Percentiles rank a stretch among this genome's conserved stretches.
Evolutionary conservation across 1,284 basidiomycete genomes (phyloP).

Genomic region (Marasmius sp.): DNA sequence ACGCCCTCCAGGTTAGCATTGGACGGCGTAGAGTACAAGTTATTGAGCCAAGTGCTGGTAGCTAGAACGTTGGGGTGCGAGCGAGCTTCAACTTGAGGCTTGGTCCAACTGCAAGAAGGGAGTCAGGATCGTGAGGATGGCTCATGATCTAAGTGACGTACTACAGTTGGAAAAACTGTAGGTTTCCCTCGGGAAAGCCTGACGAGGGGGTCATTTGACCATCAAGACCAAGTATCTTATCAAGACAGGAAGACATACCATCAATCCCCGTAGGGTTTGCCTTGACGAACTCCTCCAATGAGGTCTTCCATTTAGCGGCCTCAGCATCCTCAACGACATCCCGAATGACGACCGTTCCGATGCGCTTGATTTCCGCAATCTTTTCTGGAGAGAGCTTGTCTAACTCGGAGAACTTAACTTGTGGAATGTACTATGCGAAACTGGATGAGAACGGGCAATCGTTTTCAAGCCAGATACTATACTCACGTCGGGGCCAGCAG

Average conservation of each 20-base stretch:
- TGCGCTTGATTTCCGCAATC: slow-evolving; percentile 50
- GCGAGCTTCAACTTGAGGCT: slow-evolving; percentile 69
- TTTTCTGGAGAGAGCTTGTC: slow-evolving; percentile 44
- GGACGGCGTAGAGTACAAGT: slow-evolving; percentile 49
- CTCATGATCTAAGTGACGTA: background rate
- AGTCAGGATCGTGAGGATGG: background rate
- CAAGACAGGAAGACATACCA: slow-evolving; percentile 33
- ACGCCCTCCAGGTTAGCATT: slow-evolving; percentile 47
- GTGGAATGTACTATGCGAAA: slow-evolving; percentile 46
- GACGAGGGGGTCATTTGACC: background rate
- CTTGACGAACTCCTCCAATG: slow-evolving; percentile 55
- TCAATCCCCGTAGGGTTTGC: slow-evolving; percentile 48
- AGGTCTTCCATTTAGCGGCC: slow-evolving; percentile 55
- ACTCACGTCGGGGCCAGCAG: slow-evolving; percentile 50
- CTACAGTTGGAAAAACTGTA: slow-evolving; percentile 9
- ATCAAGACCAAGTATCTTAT: background rate
- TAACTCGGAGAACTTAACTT: slow-evolving; percentile 59
- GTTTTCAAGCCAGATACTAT: background rate
- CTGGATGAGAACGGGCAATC: background rate
- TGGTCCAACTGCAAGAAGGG: slow-evolving; percentile 55
- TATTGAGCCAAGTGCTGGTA: slow-evolving; percentile 61
- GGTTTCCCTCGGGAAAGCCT: slow-evolving; percentile 9
- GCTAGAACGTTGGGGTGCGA: slow-evolving; percentile 74
- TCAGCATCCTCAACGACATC: slow-evolving; percentile 58
- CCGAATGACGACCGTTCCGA: slow-evolving; percentile 62